These are phyloP conservation scores for Cyberlindnera euphorbiiphila DNA, from an alignment of 805 yeast genomes.

Conservation along the genomic window DNA sequence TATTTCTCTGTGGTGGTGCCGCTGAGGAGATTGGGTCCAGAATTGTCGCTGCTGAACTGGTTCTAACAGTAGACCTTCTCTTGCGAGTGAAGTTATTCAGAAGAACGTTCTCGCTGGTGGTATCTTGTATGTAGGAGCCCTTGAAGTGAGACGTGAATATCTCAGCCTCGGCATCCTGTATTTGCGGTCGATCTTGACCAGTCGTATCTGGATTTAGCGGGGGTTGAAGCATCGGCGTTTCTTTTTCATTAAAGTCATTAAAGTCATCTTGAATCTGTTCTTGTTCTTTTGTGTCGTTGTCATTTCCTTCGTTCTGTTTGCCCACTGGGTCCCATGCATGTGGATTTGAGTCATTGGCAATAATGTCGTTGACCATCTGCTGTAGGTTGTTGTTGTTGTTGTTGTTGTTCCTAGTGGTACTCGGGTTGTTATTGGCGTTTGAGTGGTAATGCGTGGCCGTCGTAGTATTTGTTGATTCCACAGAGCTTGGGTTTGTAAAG, in stretches of 20 bases:
- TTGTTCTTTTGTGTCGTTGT: conserved; percentile 1
- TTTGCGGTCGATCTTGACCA: background rate
- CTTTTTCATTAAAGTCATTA: conserved; percentile 11
- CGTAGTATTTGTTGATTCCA: conserved; percentile 24
- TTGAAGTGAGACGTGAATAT: conserved; percentile 16
- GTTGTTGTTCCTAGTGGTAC: background rate
- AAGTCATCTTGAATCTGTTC: conserved; percentile 1
- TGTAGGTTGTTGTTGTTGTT: background rate
- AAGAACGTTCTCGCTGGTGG: conserved; percentile 30
- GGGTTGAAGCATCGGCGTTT: conserved; percentile 8
- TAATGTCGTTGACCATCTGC: too few relatives aligned
- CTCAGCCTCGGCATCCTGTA: background rate
- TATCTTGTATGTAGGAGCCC: conserved; percentile 35
- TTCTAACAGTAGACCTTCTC: conserved; percentile 17
- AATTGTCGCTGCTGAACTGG: conserved; percentile 6
- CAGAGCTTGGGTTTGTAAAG: conserved; percentile 27
- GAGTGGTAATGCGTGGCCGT: conserved; percentile 15
- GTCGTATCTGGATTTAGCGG: conserved; percentile 1
- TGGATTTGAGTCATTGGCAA: too few relatives aligned
- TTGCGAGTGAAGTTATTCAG: conserved; percentile 31
- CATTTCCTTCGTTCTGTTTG: conserved; percentile 2
- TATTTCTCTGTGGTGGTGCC: background rate
- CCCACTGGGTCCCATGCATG: too few relatives aligned
- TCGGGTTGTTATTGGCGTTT: background rate
- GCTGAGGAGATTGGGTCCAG: conserved; percentile 6